Percentiles rank a stretch among this genome's conserved stretches.
Conservation (phyloP, 2,329 filamentous ascomycete species). For the Aspergillaceae sp. region DNA sequence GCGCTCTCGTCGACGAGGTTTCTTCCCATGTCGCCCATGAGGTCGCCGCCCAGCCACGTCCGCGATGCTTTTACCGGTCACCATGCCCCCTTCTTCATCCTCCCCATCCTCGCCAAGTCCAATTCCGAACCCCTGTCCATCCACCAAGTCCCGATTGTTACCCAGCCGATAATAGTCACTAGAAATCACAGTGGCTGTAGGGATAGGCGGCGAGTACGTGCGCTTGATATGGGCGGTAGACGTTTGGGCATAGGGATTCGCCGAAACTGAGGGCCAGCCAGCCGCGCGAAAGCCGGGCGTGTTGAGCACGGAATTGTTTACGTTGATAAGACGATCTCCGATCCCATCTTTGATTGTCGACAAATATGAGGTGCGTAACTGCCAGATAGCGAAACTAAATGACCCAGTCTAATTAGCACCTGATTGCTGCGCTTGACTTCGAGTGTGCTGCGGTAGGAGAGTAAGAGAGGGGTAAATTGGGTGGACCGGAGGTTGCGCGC, state of each 20-base stretch:
- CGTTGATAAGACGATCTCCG: conserved; percentile 56
- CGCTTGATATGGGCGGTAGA: conserved; percentile 51
- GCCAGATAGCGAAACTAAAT: conserved; percentile 55
- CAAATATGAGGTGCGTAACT: conserved; percentile 57
- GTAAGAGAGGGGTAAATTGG: background rate
- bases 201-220: conserved; percentile 59
- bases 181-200: conserved; percentile 48
- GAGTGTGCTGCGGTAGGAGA: conserved; percentile 1
- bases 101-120: conserved; percentile 42
- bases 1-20: conserved; percentile 27
- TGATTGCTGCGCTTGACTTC: conserved; percentile 5
- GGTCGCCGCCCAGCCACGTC: conserved; percentile 47
- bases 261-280: conserved; percentile 45
- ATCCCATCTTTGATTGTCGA: conserved; percentile 57
- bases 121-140: conserved; percentile 12
- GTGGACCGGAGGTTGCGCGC: too few relatives aligned
- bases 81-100: conserved; percentile 55
- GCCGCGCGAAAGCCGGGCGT: conserved; percentile 57
- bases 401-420: too few relatives aligned
- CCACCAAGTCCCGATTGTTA: conserved; percentile 22
- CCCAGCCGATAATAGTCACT: conserved; percentile 54
- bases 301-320: conserved; percentile 55
- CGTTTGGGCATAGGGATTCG: conserved; percentile 25
- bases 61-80: conserved; percentile 49
- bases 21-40: conserved; percentile 22